These are phyloP conservation scores for Cryphonectria nitschkei DNA, from an alignment of 2,329 filamentous ascomycete genomes.

Conservation along the genomic window DNA sequence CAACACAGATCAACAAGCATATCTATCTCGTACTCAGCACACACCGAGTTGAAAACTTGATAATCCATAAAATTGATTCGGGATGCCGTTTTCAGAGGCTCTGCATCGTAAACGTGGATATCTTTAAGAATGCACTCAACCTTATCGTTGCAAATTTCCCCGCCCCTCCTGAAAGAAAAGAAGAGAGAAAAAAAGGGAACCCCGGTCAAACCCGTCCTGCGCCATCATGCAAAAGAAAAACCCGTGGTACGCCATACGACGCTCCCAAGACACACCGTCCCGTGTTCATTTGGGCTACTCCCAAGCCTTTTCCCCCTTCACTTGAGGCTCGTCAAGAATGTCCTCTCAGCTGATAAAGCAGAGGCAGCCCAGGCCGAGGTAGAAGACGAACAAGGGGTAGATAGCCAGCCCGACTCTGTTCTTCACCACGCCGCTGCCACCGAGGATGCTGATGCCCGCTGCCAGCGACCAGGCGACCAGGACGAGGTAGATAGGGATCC, in stretches of 20 bases:
- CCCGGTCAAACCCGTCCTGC: conserved; percentile 21
- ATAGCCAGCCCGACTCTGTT: conserved; percentile 93
- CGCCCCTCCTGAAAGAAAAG: not conserved
- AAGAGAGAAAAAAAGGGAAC: not conserved
- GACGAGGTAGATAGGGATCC: conserved; percentile 88
- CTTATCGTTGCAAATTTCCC: not conserved
- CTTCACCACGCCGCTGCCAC: conserved; percentile 92
- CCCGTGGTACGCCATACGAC: conserved; percentile 14
- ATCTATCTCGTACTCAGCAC: not conserved
- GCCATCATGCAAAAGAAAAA: conserved; percentile 26
- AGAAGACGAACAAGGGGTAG: conserved; percentile 94
- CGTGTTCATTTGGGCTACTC: not conserved
- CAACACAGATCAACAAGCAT: not conserved
- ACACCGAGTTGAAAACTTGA: not conserved
- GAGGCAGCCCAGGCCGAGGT: conserved; percentile 87
- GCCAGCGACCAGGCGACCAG: conserved; percentile 92
- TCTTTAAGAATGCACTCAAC: conserved; percentile 21
- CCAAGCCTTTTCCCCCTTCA: not conserved
- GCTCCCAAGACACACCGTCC: not conserved
- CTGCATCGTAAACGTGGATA: conserved; percentile 22
- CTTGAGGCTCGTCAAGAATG: not conserved
- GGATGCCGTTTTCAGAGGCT: conserved; percentile 14
- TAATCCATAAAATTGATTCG: conserved; percentile 5
- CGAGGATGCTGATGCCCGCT: conserved; percentile 92
- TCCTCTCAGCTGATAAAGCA: conserved; percentile 86